Evolutionary conservation across 75 land plant genomes (phyloP), one percentile per base, ranked within the genome.

Genomic region (Picea glauca): DNA sequence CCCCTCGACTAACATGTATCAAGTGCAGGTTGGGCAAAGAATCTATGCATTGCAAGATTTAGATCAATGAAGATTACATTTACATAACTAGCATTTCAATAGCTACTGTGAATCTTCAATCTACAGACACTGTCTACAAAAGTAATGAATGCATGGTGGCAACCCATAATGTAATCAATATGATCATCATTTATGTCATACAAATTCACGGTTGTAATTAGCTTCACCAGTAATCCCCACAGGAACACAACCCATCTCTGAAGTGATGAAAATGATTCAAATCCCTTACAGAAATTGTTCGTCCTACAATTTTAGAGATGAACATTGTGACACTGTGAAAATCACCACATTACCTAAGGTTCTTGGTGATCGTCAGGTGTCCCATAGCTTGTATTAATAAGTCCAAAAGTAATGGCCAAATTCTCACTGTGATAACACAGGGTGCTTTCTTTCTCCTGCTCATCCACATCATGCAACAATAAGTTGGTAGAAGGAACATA

Each of bases 401-500:
- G 20, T 18, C 21, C 46, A 43, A 67, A 70, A 32, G 35, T n/a
- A 66, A 35, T 66, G 18, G 70, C n/a, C 40, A 66, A 17, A n/a
- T 66, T 66, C 70, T 66, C 70, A 66, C 70, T 20, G 35, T 70
- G 56, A 23, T 43, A 70, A 38, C 23, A 70, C 21, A 70, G 54
- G n/a, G 43, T 70, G 3, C 43, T 50, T 50, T 2, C 13, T 43
- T 70, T 46, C 72, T 70, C 43, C 50, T 70, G n/a, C 43, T 70
- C 54, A 20, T 70, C 73, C 73, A 70, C 73, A 35, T 43, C 50
- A 70, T 35, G 70, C 40, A 35, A 14, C 33, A 17, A 20, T 15
- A 66, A 66, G 18, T 35, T 2, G 5, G 35, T 66, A 20, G 15
- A 5, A 11, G 70, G 40, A 5, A 33, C 43, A 66, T 33, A 35